Evolutionary conservation across 2,329 filamentous ascomycete genomes (phyloP), one percentile per base, ranked within the genome.

Genomic region (Leptographium galeiforme): DNA sequence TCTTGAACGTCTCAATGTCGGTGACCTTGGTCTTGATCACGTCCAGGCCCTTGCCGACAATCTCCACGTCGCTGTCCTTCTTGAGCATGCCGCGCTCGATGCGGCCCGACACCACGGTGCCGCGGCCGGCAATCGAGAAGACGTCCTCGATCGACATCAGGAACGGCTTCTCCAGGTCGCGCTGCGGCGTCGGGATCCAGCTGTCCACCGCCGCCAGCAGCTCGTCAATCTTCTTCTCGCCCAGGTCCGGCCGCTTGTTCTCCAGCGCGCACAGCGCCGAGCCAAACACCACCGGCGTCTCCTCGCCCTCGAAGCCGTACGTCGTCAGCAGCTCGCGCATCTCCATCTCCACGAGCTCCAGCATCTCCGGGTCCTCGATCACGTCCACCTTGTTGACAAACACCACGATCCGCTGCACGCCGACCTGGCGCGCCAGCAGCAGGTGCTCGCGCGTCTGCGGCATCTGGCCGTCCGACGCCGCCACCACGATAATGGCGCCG

Each of bases 321-420:
- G 83, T 85, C 65, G 67, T 81, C 57, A 98, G 85, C 53, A 98
- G 84, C 75, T 98, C 93, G 66, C 93, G 89, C 93, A 98, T 98
- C 78, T 98, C 93, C 86, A 98, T 95, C 81, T 98, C 93, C 68
- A 98, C 93, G 56, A 98, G 87, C 76, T 98, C 93, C 82, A 98
- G 81, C 93, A 98, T 98, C 75, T 98, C 93, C 58, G 88, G 87
- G 76, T 98, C 93, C 63, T 97, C 91, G 58, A 98, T 82, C 61
- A 89, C 88, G 70, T 98, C 93, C 68, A 97, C 81, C 81, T 98
- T 98, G 87, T 98, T 98, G 72, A 98, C 93, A 70, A 98, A 98
- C 63, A 98, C 94, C 60, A 98, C 93, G 61, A 97, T 91, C 74
- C 84, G 89, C 78, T 97, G 88, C 61, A 98, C 89, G 79, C 93